Conservation (phyloP, 2,329 filamentous ascomycete genomes). For the Penicillium sp. region DNA sequence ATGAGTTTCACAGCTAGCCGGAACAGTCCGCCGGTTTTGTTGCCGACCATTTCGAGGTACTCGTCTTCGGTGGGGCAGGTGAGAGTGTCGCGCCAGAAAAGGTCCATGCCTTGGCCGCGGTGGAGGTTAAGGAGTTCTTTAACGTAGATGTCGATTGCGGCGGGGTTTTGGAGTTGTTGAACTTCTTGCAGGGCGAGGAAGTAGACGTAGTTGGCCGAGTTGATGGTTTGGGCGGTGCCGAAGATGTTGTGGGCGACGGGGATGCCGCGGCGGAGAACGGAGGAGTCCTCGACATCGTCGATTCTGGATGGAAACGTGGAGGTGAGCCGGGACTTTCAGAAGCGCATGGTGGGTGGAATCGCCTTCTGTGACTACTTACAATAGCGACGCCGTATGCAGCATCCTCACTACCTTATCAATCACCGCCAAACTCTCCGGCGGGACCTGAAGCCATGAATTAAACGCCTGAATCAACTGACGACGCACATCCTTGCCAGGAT, state of each 20-base stretch:
- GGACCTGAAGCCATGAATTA: conserved; percentile 50
- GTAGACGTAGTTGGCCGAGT: conserved; percentile 55
- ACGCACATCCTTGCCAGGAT: conserved; percentile 52
- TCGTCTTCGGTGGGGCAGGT: conserved; percentile 52
- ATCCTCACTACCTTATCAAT: conserved; percentile 51
- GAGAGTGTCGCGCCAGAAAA: conserved; percentile 53
- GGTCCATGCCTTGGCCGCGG: conserved; percentile 53
- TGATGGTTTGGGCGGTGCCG: conserved; percentile 56
- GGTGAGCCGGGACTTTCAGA: background rate
- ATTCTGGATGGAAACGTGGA: conserved; percentile 34
- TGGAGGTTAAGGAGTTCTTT: conserved; percentile 53
- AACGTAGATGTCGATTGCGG: conserved; percentile 49
- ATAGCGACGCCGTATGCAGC: conserved; percentile 51
- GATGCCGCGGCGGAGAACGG: conserved; percentile 52
- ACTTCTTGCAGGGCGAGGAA: conserved; percentile 51
- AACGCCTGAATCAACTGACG: conserved; percentile 51
- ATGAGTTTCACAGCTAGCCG: conserved; percentile 51
- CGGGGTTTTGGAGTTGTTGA: conserved; percentile 44
- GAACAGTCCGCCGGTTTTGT: conserved; percentile 55
- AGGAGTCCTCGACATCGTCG: conserved; percentile 57
- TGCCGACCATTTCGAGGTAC: conserved; percentile 54
- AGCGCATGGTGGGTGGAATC: background rate
- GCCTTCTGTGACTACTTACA: conserved; percentile 34
- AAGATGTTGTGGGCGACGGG: conserved; percentile 56
- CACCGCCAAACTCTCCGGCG: conserved; percentile 43